Evolutionary conservation across 352 stramenopile species (phyloP).

Genomic region (Pythium rhizo-oryzae): DNA sequence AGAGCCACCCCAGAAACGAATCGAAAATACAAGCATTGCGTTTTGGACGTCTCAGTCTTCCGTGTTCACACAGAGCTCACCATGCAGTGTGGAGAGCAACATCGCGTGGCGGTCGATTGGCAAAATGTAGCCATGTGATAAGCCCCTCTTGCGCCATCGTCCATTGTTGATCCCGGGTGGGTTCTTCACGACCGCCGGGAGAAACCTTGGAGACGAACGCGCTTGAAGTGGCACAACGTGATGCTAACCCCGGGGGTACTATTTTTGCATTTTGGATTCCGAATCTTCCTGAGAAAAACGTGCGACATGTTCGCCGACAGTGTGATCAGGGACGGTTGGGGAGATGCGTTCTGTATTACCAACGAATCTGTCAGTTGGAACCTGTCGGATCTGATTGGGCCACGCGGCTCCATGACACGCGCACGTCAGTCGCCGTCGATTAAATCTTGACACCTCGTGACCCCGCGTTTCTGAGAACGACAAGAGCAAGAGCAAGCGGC

Average conservation of each 20-base stretch:
- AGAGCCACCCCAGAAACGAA: background rate
- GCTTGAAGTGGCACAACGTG: background rate
- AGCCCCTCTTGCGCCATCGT: background rate
- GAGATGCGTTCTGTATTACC: conserved; percentile 12
- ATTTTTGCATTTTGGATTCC: background rate
- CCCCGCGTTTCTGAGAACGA: conserved; percentile 19
- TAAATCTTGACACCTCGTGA: conserved; percentile 19
- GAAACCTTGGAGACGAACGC: background rate
- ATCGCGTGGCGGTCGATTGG: background rate
- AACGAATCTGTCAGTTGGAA: conserved; percentile 19
- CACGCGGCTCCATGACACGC: conserved; percentile 15
- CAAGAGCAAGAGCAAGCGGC: background rate
- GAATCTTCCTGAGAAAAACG: background rate
- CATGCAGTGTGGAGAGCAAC: background rate
- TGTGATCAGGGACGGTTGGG: background rate
- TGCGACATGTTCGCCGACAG: background rate
- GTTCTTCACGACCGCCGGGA: background rate
- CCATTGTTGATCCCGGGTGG: background rate
- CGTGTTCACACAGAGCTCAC: background rate
- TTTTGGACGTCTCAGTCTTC: background rate
- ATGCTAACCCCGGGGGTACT: background rate
- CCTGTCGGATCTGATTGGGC: conserved; percentile 12
- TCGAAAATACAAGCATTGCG: background rate
- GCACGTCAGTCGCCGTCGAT: conserved; percentile 20
- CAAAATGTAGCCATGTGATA: conserved; percentile 9